Base-by-base conservation (phyloP, 2,329 filamentous ascomycete species). In the Penicillium nordicum region DNA sequence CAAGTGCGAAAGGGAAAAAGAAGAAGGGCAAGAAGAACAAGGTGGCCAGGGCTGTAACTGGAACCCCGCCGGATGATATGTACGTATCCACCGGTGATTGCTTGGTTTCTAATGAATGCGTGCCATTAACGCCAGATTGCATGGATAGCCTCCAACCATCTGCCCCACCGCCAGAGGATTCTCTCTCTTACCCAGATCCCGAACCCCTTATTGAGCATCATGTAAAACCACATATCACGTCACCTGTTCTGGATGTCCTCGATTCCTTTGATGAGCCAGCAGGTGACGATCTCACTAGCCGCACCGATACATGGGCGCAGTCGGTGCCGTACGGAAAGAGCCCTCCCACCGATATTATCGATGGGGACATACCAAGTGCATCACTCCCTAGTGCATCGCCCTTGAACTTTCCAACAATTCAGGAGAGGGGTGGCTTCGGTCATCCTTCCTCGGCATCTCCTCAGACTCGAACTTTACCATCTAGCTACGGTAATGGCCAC, bases 271-370 rank as follows among this genome's bases (percentile, higher is more conserved):
- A 61, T 46, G 67, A 68, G 27, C 63, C 67, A 16, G 63, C 65
- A 7, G 70, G 72, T 21, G 70, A 67, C 41, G 72, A 77, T 45
- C 66, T 74, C 8, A 65, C 63, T 32, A 64, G 67, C 40, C 68
- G 74, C 42, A 78, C 75, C 5, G 73, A 73, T 62, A 75, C 71
- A n/a, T 79, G 76, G 76, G 72, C 75, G 36, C 72, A 73, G 50
- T 72, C 74, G 12, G 71, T 78, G n/a, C 75, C 76, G 0, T 77
- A 72, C 63, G 74, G 75, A 23, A 75, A 74, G 52, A 78, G 74
- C 43, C 76, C 76, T n/a, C 75, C 76, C 11, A 71, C 67, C 25
- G 71, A 76, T 57, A 59, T 70, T 12, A 67, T 69, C 36, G 71
- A 74, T 50, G 71, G 69, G 8, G 65, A 70, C 5, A 67, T 73